phyloP scores from a whole-genome alignment of 257 asterid species.

The Nicotiana undulata region DNA sequence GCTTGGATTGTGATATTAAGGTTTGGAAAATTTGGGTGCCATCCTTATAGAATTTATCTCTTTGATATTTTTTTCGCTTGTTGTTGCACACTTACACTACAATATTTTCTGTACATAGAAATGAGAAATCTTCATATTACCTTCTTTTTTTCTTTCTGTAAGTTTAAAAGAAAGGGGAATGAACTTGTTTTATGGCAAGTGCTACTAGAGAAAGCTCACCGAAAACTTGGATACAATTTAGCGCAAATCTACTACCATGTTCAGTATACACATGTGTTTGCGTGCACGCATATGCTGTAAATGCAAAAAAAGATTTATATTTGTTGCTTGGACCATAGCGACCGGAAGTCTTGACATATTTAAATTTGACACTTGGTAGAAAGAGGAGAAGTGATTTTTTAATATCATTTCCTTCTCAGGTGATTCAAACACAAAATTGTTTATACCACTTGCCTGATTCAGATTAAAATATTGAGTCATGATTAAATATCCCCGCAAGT shows the following conservation, averaged over 20 bases:
- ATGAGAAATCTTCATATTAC: neutral
- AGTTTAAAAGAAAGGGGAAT: too few relatives aligned
- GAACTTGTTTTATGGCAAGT: too few relatives aligned
- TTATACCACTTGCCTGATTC: neutral
- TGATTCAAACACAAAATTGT: neutral
- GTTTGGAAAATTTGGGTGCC: conserved; percentile 50
- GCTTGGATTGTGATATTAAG: conserved; percentile 65
- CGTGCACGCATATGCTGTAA: too few relatives aligned
- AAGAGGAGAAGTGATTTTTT: neutral
- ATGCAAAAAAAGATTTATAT: neutral
- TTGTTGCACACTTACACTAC: neutral
- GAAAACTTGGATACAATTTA: too few relatives aligned
- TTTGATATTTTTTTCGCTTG: neutral
- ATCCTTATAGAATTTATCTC: neutral
- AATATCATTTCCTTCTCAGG: neutral
- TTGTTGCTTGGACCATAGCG: neutral
- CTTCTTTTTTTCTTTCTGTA: neutral
- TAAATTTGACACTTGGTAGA: neutral
- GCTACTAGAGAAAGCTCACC: too few relatives aligned
- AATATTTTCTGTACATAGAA: neutral
- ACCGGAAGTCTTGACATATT: neutral
- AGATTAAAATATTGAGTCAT: neutral
- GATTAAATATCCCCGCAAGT: neutral
- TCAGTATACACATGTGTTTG: too few relatives aligned
- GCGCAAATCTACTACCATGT: too few relatives aligned